A percentile compares a stretch with the other conserved stretches of the same genome.
These are phyloP conservation scores for Multifurca ochricompacta DNA, from an alignment of 768 basidiomycete genomes.

Conservation along the genomic window DNA sequence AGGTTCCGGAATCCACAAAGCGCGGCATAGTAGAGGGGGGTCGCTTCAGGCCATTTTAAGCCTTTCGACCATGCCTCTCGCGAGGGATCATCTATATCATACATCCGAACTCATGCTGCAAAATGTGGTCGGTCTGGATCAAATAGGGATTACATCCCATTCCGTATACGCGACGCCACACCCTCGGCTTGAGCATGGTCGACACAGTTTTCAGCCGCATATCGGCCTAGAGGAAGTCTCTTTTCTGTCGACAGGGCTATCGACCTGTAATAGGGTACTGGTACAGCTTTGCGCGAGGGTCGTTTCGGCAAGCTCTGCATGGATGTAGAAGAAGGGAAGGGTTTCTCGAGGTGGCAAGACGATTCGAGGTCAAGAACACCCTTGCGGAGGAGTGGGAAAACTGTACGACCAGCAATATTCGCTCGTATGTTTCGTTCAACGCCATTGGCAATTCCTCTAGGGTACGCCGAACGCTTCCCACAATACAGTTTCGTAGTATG, in stretches of 20 bases:
- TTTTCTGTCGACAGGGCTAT: background rate
- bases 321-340: background rate
- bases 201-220: background rate
- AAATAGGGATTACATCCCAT: background rate
- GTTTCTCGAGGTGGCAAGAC: background rate
- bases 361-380: conserved; percentile 4
- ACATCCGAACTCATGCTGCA: background rate
- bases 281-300: background rate
- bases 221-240: background rate
- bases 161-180: background rate
- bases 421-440: background rate
- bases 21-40: background rate
- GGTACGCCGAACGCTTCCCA: background rate
- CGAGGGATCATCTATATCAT: background rate
- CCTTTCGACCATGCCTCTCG: too few relatives aligned
- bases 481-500: background rate
- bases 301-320: background rate
- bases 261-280: background rate
- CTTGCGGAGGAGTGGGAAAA: conserved; percentile 4
- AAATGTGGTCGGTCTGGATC: background rate
- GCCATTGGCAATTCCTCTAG: background rate
- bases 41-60: background rate
- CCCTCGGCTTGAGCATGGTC: background rate
- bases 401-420: background rate
- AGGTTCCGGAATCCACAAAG: background rate